Evolutionary conservation across 805 yeast species (phyloP).

Genomic region (Saccharomycodes ludwigii): DNA sequence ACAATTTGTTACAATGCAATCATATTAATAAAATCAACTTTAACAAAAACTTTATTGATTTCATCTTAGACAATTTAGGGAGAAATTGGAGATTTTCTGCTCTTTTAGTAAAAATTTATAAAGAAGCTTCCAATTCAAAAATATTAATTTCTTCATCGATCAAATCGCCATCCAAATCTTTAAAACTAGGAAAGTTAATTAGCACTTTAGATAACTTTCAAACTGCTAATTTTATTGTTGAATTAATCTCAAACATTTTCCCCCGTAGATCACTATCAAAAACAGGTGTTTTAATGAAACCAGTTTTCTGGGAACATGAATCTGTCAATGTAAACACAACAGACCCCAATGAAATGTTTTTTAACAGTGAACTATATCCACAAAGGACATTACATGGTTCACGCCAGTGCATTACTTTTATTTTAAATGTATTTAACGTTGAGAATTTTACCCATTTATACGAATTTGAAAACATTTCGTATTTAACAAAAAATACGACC

Average conservation of each 20-base stretch:
- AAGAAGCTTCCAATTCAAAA: constrained; percentile 8
- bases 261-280: constrained; percentile 8
- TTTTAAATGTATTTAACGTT: constrained; percentile 7
- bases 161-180: constrained; percentile 7
- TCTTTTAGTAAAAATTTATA: constrained; percentile 7
- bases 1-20: no score
- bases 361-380: constrained; percentile 11
- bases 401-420: constrained; percentile 8
- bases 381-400: constrained; percentile 10
- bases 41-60: no score
- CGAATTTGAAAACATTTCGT: background rate
- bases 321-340: no score
- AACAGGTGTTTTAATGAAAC: constrained; percentile 9
- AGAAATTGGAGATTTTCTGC: constrained; percentile 16
- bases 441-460: constrained; percentile 4
- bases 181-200: constrained; percentile 9
- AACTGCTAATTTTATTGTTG: constrained; percentile 11
- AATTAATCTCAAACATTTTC: constrained; percentile 12
- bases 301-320: constrained; percentile 11
- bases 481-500: background rate
- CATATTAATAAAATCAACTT: no score
- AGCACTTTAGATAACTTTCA: constrained; percentile 12
- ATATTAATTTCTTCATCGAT: constrained; percentile 8
- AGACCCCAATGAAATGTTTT: constrained; percentile 9
- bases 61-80: no score